These are phyloP conservation scores for Knoxia roxburghii DNA, from an alignment of 257 asterid genomes.

Conservation along the genomic window DNA sequence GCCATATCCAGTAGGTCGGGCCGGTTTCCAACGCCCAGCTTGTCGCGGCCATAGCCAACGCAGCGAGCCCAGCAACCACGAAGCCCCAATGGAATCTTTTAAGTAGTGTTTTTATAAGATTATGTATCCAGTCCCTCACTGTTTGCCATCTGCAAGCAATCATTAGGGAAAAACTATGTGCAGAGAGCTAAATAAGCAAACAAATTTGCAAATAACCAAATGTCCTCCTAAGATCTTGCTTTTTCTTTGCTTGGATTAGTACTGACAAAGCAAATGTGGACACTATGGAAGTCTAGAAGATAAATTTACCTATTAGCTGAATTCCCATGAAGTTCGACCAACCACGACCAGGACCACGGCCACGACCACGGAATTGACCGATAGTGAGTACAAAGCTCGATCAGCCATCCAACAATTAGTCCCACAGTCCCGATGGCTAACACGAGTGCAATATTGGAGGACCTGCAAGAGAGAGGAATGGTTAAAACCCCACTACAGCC, in stretches of 20 bases:
- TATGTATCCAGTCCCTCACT: constrained; percentile 46
- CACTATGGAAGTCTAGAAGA: neutral
- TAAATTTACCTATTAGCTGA: constrained; percentile 47
- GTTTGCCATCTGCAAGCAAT: constrained; percentile 55
- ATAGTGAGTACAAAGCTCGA: constrained; percentile 59
- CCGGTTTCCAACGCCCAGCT: constrained; percentile 85
- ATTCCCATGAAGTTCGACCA: constrained; percentile 46
- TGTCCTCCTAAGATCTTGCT: neutral
- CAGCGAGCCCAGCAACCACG: constrained; percentile 50
- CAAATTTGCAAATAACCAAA: neutral
- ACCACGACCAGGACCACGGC: constrained; percentile 18
- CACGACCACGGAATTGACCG: constrained; percentile 39
- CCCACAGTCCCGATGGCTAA: constrained; percentile 65
- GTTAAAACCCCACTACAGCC: constrained; percentile 13
- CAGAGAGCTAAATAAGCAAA: neutral
- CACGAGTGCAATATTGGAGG: constrained; percentile 61
- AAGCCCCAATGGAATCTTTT: constrained; percentile 79
- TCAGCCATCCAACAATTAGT: constrained; percentile 68
- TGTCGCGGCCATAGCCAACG: constrained; percentile 73
- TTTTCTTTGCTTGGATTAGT: neutral
- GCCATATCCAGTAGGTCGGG: constrained; percentile 92
- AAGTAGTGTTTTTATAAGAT: constrained; percentile 42
- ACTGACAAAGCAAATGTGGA: neutral
- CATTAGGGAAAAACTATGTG: neutral
- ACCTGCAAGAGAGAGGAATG: constrained; percentile 41